These are phyloP conservation scores for Nakazawaea ernobii DNA, from an alignment of 805 yeast genomes.

Conservation along the genomic window DNA sequence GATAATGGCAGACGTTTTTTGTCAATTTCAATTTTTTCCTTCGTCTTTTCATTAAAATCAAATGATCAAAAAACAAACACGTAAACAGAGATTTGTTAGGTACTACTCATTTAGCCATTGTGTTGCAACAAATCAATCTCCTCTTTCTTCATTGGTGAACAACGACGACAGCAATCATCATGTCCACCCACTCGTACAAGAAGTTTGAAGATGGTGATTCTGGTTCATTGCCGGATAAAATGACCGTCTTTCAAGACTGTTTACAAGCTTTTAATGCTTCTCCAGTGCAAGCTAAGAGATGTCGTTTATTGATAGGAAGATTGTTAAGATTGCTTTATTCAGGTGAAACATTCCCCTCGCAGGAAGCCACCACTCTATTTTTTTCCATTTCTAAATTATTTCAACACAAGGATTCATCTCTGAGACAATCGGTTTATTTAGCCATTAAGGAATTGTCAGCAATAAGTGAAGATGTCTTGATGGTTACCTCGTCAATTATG, in stretches of 20 bases:
- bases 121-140: neutral
- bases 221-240: constrained; percentile 77
- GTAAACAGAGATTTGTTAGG: neutral
- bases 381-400: constrained; percentile 92
- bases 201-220: constrained; percentile 73
- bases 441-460: constrained; percentile 88
- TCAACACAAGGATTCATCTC: constrained; percentile 81
- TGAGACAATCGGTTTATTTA: constrained; percentile 90
- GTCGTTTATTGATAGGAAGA: constrained; percentile 78
- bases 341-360: constrained; percentile 83
- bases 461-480: constrained; percentile 84
- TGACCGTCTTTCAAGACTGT: constrained; percentile 97
- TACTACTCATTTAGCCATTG: neutral
- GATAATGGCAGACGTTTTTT: neutral
- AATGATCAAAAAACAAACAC: neutral
- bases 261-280: constrained; percentile 86
- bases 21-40: neutral
- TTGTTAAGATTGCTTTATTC: constrained; percentile 74
- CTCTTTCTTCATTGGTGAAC: no score
- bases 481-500: constrained; percentile 98
- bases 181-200: constrained; percentile 84
- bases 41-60: neutral
- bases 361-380: constrained; percentile 88
- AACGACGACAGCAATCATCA: constrained; percentile 19
- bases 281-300: constrained; percentile 82